These are phyloP conservation scores for Pyricularia sp. DNA, from an alignment of 2,329 filamentous ascomycete species.

Conservation along the genomic window DNA sequence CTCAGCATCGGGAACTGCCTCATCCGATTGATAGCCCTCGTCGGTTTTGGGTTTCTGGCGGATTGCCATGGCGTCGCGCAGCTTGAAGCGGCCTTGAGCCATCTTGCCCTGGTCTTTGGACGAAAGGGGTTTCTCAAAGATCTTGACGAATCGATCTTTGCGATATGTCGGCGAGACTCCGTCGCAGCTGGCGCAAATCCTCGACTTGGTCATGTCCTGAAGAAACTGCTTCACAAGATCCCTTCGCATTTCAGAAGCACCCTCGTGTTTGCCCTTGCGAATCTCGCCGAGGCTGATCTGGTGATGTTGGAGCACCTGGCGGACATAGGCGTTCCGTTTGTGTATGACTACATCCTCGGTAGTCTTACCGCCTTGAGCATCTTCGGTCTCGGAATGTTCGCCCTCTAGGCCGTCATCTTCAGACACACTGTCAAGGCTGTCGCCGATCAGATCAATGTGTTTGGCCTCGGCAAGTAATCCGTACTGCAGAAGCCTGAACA, in stretches of 20 bases:
- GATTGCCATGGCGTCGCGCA: slow-evolving; percentile 56
- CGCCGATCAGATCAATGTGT: slow-evolving; percentile 39
- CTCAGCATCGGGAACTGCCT: slow-evolving; percentile 56
- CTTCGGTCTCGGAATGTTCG: slow-evolving; percentile 47
- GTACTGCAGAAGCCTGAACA: slow-evolving; percentile 72
- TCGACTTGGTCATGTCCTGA: slow-evolving; percentile 53
- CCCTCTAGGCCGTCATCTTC: slow-evolving; percentile 25
- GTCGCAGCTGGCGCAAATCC: slow-evolving; percentile 52
- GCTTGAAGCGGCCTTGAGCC: slow-evolving; percentile 53
- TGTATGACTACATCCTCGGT: slow-evolving; percentile 38
- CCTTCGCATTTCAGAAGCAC: slow-evolving; percentile 63
- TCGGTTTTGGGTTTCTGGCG: slow-evolving; percentile 19
- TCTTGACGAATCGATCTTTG: slow-evolving; percentile 84
- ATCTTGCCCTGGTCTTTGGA: slow-evolving; percentile 67
- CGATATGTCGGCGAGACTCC: slow-evolving; percentile 72
- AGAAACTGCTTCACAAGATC: slow-evolving; percentile 72
- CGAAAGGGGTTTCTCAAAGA: slow-evolving; percentile 72
- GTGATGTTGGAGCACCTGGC: slow-evolving; percentile 52
- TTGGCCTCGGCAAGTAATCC: slow-evolving; percentile 62
- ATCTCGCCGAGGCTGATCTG: slow-evolving; percentile 34
- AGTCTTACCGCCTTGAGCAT: slow-evolving; percentile 33
- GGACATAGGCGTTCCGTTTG: slow-evolving; percentile 55
- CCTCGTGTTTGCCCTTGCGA: slow-evolving; percentile 64
- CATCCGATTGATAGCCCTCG: slow-evolving; percentile 42
- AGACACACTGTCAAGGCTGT: slow-evolving; percentile 30